Base-by-base conservation (phyloP, 2,329 filamentous ascomycete genomes). In the Scorias spongiosa region DNA sequence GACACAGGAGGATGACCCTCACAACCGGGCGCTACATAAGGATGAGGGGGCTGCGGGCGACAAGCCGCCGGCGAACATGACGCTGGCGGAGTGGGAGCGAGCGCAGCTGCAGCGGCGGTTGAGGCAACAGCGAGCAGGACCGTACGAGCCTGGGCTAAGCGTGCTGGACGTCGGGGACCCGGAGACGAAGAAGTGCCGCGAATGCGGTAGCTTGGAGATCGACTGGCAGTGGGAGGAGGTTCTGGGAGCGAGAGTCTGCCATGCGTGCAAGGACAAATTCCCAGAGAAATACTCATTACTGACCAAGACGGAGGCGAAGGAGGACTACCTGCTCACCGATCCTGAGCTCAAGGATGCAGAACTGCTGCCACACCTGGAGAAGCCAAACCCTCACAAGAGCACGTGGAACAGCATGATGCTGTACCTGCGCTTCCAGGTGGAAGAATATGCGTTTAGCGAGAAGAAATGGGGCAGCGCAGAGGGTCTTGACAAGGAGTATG, bases 351-450 rank as follows among this genome's bases (percentile, higher is more conserved):
- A 82, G 54, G 91, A 98, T 57, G 75, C 78, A 45, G 82, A 88
- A 12, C 69, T 98, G 1, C 71, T 98, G 0, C 89, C 89, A 0
- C 88, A 93, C 60, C 72, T 98, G 8, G 82, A 84, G 43, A 80
- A 81, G 29, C 89, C 91, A 1, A 98, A 98, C 55, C 91, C 91
- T 1, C 91, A 95, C 65, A 95, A 95, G 61, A 79, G 83, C 0
- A 87, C 88, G 46, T 98, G 87, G 85, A 87, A 95, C 62, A 86
- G 93, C 68, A 98, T 98, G 91, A 94, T 94, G 81, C 74, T 98
- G 2, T 98, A 91, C 60, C 70, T 98, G 17, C 81, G 91, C 1
- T 93, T 78, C 48, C 91, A 98, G 59, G 84, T 98, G 2, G 91
- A 98, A 59, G 86, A 87, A 45, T 95, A 95, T 58, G 91, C 89